Percentiles rank a stretch among this genome's conserved stretches.
These are phyloP conservation scores for Saturnispora silvae DNA, from an alignment of 805 yeast genomes.

Conservation along the genomic window DNA sequence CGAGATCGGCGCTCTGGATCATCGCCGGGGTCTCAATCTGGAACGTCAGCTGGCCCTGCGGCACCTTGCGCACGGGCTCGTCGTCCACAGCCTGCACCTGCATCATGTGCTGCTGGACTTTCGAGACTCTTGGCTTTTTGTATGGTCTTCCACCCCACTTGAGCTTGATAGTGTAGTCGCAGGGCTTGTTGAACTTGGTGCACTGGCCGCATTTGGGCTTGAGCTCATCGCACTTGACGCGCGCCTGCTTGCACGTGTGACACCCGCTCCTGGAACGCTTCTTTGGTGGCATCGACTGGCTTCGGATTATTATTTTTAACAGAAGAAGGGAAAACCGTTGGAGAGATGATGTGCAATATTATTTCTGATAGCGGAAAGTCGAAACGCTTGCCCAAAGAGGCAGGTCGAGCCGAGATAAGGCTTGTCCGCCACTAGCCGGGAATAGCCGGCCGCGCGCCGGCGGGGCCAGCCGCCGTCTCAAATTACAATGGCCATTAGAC, in stretches of 20 bases:
- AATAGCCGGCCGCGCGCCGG: too few relatives aligned
- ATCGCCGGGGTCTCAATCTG: slow-evolving; percentile 11
- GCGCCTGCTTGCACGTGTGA: slow-evolving; percentile 47
- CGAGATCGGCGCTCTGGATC: background rate
- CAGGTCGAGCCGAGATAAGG: too few relatives aligned
- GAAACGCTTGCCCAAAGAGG: too few relatives aligned
- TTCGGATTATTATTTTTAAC: too few relatives aligned
- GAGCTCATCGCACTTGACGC: slow-evolving; percentile 59
- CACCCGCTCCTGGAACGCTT: slow-evolving; percentile 39
- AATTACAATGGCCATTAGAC: too few relatives aligned
- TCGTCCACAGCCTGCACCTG: too few relatives aligned
- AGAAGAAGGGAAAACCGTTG: too few relatives aligned
- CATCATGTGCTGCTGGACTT: slow-evolving; percentile 21
- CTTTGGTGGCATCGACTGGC: slow-evolving; percentile 2
- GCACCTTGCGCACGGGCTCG: background rate
- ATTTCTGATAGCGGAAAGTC: too few relatives aligned
- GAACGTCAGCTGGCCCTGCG: slow-evolving; percentile 6
- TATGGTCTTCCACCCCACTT: slow-evolving; percentile 72
- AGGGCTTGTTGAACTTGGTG: slow-evolving; percentile 30
- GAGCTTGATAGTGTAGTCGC: slow-evolving; percentile 55
- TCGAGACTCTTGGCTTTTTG: slow-evolving; percentile 32
- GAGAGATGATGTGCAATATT: too few relatives aligned
- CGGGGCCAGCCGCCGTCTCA: too few relatives aligned
- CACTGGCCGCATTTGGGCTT: slow-evolving; percentile 58
- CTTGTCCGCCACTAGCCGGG: too few relatives aligned